Percentiles rank a stretch among this genome's conserved stretches.
These are phyloP conservation scores for Daldinia caldariorum DNA, from an alignment of 495 filamentous ascomycete genomes.

Conservation along the genomic window DNA sequence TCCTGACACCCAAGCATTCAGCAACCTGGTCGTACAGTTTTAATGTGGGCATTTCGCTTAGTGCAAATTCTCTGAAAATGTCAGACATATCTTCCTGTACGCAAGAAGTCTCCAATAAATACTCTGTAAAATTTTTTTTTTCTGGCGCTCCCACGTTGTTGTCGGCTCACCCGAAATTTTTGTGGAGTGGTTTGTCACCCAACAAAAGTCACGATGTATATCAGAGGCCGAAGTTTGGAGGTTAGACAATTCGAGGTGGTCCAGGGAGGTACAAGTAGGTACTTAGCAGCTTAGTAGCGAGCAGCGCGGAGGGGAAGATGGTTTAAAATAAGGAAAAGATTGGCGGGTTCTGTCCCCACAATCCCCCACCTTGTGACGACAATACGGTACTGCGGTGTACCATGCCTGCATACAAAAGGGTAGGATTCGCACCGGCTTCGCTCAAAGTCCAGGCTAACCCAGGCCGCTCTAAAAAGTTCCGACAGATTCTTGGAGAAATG, in stretches of 20 bases:
- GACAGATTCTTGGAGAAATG: conserved; percentile 4
- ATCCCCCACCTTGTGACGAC: conserved; percentile 42
- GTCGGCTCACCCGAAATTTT: conserved; percentile 25
- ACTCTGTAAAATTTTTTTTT: conserved; percentile 12
- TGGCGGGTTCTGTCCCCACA: conserved; percentile 36
- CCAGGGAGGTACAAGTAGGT: conserved; percentile 13
- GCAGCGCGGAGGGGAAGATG: conserved; percentile 29
- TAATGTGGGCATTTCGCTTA: conserved; percentile 37
- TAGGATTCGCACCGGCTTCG: conserved; percentile 40
- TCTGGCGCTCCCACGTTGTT: conserved; percentile 7
- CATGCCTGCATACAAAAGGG: conserved; percentile 40
- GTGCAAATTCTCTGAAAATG: conserved; percentile 6
- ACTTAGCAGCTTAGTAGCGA: conserved; percentile 6
- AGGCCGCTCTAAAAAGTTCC: conserved; percentile 27
- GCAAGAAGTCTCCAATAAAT: conserved; percentile 20
- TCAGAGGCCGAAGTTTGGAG: conserved; percentile 25
- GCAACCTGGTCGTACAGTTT: conserved; percentile 40
- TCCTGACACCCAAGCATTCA: conserved; percentile 15
- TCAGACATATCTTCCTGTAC: not conserved
- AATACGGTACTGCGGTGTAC: conserved; percentile 40
- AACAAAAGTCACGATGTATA: conserved; percentile 44
- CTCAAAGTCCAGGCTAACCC: conserved; percentile 24
- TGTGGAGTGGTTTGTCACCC: conserved; percentile 36
- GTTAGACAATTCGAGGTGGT: conserved; percentile 3
- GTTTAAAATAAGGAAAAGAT: conserved; percentile 34